A percentile compares a stretch with the other conserved stretches of the same genome.
phyloP scores from a whole-genome alignment of 1,284 basidiomycete species.

The Ustilago nuda region DNA sequence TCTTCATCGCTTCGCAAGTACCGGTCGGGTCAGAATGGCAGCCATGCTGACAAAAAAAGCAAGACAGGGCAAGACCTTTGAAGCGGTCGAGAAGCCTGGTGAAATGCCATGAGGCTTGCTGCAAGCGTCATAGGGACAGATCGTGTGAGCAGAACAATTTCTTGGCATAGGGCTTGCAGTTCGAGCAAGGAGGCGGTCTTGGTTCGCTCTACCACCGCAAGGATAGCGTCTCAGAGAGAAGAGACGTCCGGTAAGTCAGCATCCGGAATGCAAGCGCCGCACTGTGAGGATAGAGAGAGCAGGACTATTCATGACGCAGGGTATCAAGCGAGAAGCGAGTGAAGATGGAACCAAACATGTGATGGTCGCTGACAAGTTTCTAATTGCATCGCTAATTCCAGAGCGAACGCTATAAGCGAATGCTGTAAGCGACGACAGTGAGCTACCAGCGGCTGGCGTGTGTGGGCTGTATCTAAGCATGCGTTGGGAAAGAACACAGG shows the following conservation, averaged over 20 bases:
- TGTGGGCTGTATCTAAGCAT: background rate
- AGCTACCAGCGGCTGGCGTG: background rate
- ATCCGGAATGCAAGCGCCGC: background rate
- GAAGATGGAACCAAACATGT: background rate
- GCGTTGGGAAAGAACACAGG: background rate
- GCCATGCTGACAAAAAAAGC: background rate
- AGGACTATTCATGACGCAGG: background rate
- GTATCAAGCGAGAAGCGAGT: background rate
- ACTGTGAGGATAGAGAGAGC: background rate
- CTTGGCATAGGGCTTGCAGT: background rate
- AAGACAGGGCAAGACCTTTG: background rate
- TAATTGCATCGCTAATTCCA: too few species aligned
- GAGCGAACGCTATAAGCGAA: background rate
- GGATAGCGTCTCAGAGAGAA: background rate
- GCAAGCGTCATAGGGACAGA: background rate
- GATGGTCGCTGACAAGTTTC: constrained; percentile 8
- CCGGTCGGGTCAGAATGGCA: background rate
- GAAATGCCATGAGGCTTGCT: background rate
- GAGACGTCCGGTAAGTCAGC: background rate
- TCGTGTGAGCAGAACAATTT: constrained; percentile 6
- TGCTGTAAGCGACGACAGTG: background rate
- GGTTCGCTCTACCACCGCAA: background rate
- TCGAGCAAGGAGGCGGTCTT: background rate
- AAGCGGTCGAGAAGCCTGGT: background rate
- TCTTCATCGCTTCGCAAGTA: background rate